phyloP scores from a whole-genome alignment of 805 yeast species.

The Metschnikowia koreensis region DNA sequence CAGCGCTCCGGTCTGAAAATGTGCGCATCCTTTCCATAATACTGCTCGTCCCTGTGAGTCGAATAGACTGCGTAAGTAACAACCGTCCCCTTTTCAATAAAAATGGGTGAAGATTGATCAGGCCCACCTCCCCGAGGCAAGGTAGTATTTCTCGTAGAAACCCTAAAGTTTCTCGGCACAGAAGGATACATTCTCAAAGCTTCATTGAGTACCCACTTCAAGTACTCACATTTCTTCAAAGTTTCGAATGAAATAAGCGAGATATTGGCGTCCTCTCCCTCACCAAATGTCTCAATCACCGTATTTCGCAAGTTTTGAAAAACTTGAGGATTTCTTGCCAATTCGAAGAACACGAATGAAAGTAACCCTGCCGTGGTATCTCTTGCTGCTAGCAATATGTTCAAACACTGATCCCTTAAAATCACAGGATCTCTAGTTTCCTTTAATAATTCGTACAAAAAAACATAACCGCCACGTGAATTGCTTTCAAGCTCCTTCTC shows the following conservation, averaged over 20 bases:
- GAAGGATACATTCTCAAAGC: conserved; percentile 50
- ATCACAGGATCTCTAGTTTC: conserved; percentile 47
- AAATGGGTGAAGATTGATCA: conserved; percentile 36
- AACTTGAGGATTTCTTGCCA: conserved; percentile 42
- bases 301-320: conserved; percentile 38
- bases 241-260: conserved; percentile 46
- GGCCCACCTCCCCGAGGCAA: conserved; percentile 52
- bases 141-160: conserved; percentile 44
- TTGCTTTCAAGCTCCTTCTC: conserved; percentile 29
- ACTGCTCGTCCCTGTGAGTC: conserved; percentile 38
- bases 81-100: conserved; percentile 42
- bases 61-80: conserved; percentile 39
- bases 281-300: conserved; percentile 32
- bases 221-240: conserved; percentile 48
- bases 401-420: conserved; percentile 50
- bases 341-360: conserved; percentile 44
- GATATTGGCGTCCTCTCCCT: conserved; percentile 30
- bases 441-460: conserved; percentile 47
- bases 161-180: conserved; percentile 49
- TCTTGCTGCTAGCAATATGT: conserved; percentile 52
- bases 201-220: conserved; percentile 49
- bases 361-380: conserved; percentile 55
- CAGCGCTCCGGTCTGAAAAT: conserved; percentile 50
- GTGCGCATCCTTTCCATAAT: conserved; percentile 47
- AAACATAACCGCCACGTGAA: conserved; percentile 41